Conservation (phyloP, 306 rosid species). For the Lathyrus aphaca region DNA sequence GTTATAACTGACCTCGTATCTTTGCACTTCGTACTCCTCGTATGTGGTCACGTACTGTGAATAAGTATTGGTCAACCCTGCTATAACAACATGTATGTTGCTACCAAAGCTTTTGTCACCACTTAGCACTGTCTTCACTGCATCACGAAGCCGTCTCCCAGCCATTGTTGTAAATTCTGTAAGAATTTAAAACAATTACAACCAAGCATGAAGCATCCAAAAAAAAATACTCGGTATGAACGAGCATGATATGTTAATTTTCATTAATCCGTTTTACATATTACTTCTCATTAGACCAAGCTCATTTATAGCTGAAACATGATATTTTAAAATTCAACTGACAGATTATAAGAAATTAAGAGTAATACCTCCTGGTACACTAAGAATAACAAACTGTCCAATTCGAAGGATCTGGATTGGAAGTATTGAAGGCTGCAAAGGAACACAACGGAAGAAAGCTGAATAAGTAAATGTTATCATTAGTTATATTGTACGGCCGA, state of each 20-base stretch:
- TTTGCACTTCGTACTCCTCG: constrained; percentile 83
- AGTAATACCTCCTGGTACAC: constrained; percentile 86
- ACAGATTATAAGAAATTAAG: constrained; percentile 21
- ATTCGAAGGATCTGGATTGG: constrained; percentile 87
- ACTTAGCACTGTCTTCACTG: constrained; percentile 70
- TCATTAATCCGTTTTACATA: constrained; percentile 5
- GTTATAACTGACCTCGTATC: constrained; percentile 84
- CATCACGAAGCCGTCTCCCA: constrained; percentile 98
- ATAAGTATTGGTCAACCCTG: constrained; percentile 93
- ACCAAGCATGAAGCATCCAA: constrained; percentile 23
- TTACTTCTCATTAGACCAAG: constrained; percentile 28
- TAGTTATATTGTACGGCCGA: constrained; percentile 3
- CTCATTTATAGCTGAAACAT: constrained; percentile 20
- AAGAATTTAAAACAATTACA: constrained; percentile 29
- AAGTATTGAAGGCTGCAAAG: constrained; percentile 89
- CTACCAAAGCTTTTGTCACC: constrained; percentile 47
- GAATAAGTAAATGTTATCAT: constrained; percentile 24
- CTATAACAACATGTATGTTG: constrained; percentile 72
- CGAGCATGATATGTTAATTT: background rate
- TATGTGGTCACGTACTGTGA: constrained; percentile 89
- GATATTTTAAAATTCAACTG: background rate
- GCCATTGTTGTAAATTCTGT: constrained; percentile 98
- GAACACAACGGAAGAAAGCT: constrained; percentile 15
- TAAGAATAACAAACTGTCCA: constrained; percentile 87
- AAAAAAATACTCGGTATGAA: constrained; percentile 14